Evolutionary conservation across 1,139 yeast species (phyloP), one percentile per base, ranked within the genome.

Genomic region (Sugiyamaella grinbergsii): DNA sequence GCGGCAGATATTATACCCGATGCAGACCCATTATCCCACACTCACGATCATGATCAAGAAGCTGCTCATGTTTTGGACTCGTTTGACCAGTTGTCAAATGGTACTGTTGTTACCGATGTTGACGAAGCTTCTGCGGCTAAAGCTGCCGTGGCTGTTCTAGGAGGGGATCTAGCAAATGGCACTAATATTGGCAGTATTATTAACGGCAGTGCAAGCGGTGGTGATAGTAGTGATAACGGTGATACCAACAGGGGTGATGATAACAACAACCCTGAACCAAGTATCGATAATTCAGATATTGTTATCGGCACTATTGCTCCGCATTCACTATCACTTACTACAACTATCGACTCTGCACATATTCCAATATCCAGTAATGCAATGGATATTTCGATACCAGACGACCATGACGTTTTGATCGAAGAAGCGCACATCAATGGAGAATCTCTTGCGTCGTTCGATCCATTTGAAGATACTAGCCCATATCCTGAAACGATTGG

Each of bases 391-490:
- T 43, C 47, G n/a, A 6, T 31, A 8, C 24, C 20, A 13, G 36
- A 15, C 5, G 41, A 43, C n/a, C n/a, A n/a, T 15, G 42, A 45
- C 24, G 33, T 29, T 11, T 16, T 29, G 3, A 29, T 16, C 16
- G 46, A 28, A 34, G 31, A 26, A 11, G 24, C n/a, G 23, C 23
- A 24, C 19, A 32, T 29, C 8, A 23, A 23, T 28, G 49, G 31
- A 15, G 42, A 45, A 3, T 15, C 41, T n/a, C n/a, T n/a, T 4
- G 8, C 29, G 2, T 18, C 47, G 13, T 22, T 45, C 22, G 16
- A 37, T 11, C 49, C 49, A 32, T 37, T 45, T 13, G 49, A 45
- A 5, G 49, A 42, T 42, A 15, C 41, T 22, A n/a, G 23, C 5
- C 5, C 49, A 23, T 45, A 31, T 15, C 18, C 15, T 11, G 36